Base-by-base conservation (phyloP, 306 rosid genomes). In the Cucurbita moschata region DNA sequence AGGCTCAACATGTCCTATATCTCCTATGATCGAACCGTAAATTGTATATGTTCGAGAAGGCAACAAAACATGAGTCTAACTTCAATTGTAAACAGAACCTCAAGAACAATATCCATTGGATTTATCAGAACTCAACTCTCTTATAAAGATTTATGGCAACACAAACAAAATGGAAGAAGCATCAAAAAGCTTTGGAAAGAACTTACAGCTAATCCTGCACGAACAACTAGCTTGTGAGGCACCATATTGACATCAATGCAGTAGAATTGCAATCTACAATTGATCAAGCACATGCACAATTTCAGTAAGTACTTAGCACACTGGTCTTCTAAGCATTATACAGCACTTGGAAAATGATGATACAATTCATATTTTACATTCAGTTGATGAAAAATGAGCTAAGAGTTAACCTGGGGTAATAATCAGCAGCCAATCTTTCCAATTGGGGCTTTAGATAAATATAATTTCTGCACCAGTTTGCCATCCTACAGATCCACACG, bases 391-490 rank as follows among this genome's bases (percentile, higher is more conserved):
- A 14, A 23, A 49, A 49, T 69, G 57, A 38, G 58, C 4, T 26
- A 69, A 8, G 42, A 69, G 54, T 85, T 75, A 56, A 85, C 90
- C 97, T 86, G 53, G 92, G 89, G 83, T 80, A 74, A 72, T 81
- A 88, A 14, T 87, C 92, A 16, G 88, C 92, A 16, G 96, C 92
- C 87, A 88, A 72, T 83, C 87, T 91, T 83, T 88, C 96, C 87
- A 92, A 76, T 76, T 88, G 86, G 8, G 98, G 98, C 69, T 88
- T 89, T 79, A 92, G 81, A 84, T 90, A 88, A 75, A 90, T 83
- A 75, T 95, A 92, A 82, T 90, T 92, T 75, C 96, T 90, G 90
- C 98, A 92, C 98, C 98, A 92, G 78, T 50, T 74, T 35, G 96
- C 98, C 87, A 90, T 83, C 98, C 96, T 92, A 78, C 80, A 82